Evolutionary conservation across 129 eudicot species (phyloP).

Genomic region (Pseudognaphalium luteoalbum): DNA sequence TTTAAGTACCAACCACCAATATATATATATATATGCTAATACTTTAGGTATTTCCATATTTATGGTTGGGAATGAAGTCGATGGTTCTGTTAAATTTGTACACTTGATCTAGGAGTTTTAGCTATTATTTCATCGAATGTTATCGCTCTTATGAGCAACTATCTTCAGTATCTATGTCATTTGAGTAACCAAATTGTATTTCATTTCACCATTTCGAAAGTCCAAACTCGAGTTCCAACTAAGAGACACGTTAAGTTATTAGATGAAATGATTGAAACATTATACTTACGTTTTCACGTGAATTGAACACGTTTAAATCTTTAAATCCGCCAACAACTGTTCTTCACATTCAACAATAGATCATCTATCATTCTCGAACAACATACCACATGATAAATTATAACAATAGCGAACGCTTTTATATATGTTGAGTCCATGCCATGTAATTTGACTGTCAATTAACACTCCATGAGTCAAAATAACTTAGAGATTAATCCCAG

Average conservation of each 20-base stretch:
- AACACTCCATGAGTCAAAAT: too few relatives aligned
- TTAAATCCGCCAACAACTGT: background rate
- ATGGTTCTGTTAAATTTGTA: conserved; percentile 20
- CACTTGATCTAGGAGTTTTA: conserved; percentile 9
- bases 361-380: too few relatives aligned
- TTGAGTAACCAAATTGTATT: conserved; percentile 4
- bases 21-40: background rate
- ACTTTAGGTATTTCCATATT: background rate
- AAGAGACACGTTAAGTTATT: too few relatives aligned
- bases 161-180: conserved; percentile 15
- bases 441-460: too few relatives aligned
- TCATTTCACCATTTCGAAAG: background rate
- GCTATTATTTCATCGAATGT: conserved; percentile 1
- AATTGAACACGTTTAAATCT: too few relatives aligned
- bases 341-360: too few relatives aligned
- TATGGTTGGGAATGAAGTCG: conserved; percentile 36
- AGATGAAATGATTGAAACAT: background rate
- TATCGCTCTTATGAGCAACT: conserved; percentile 15
- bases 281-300: background rate
- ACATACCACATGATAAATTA: background rate
- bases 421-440: too few relatives aligned
- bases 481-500: too few relatives aligned
- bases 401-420: background rate
- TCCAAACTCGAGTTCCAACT: too few relatives aligned
- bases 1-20: conserved; percentile 30